Evolutionary conservation across 805 yeast genomes (phyloP).

Genomic region (Cyberlindnera mississippiensis): DNA sequence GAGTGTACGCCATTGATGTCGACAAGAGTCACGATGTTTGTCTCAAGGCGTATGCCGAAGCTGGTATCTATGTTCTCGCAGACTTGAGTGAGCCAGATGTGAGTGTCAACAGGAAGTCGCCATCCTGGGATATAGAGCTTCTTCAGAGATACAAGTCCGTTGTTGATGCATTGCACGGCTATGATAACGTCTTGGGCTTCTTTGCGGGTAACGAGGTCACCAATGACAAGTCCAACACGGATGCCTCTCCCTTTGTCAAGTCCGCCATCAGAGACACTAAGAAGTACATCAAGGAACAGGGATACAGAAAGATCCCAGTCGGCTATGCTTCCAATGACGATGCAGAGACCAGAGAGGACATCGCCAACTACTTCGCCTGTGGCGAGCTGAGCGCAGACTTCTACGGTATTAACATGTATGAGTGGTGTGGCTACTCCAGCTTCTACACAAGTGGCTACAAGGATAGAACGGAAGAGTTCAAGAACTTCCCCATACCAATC

Average conservation of each 20-base stretch:
- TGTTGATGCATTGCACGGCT: constrained; percentile 72
- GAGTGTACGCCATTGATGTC: constrained; percentile 86
- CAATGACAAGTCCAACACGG: constrained; percentile 76
- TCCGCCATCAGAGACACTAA: constrained; percentile 93
- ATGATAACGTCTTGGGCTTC: constrained; percentile 84
- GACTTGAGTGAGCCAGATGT: constrained; percentile 83
- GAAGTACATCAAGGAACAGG: constrained; percentile 59
- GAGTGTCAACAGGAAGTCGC: constrained; percentile 74
- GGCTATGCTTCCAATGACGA: constrained; percentile 95
- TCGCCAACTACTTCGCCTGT: constrained; percentile 86
- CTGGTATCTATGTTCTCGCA: constrained; percentile 88
- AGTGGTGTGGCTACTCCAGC: constrained; percentile 76
- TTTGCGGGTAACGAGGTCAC: constrained; percentile 98
- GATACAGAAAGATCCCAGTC: constrained; percentile 80
- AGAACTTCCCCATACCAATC: constrained; percentile 63
- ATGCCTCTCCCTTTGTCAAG: constrained; percentile 90
- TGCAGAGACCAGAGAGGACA: constrained; percentile 65
- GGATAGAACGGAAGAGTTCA: constrained; percentile 58
- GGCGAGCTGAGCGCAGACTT: constrained; percentile 67
- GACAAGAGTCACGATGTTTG: constrained; percentile 68
- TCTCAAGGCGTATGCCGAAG: constrained; percentile 69
- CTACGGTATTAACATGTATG: constrained; percentile 84
- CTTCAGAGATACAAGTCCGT: constrained; percentile 77
- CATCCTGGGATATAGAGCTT: constrained; percentile 71
- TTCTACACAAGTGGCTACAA: constrained; percentile 63